Conservation (phyloP, 23 red algal species). For the Agarophyton chilense region DNA sequence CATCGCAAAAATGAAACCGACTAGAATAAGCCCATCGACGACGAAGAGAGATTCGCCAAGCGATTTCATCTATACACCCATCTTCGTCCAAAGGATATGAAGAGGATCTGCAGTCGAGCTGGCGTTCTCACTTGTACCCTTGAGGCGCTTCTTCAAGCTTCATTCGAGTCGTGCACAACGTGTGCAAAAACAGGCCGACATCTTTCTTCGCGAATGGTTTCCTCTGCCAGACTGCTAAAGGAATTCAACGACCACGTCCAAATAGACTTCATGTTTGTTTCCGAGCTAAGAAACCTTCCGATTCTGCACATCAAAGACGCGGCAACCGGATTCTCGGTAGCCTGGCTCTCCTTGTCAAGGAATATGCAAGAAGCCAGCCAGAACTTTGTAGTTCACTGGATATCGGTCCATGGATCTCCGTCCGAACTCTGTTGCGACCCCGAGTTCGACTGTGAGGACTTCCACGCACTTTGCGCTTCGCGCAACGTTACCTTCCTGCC, state of each 20-base stretch:
- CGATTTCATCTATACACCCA: background rate
- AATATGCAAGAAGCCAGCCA: background rate
- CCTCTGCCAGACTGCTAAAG: background rate
- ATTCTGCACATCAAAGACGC: conserved; percentile 18
- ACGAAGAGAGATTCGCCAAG: background rate
- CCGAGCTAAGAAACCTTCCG: conserved; percentile 10
- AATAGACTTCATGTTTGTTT: conserved; percentile 5
- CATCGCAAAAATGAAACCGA: too few relatives aligned
- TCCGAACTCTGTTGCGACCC: background rate
- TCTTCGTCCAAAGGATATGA: background rate
- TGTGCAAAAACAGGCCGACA: background rate
- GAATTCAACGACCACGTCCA: conserved; percentile 1
- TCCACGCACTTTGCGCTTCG: background rate
- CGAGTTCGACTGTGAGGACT: conserved; percentile 14
- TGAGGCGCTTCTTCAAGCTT: background rate
- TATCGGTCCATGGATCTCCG: background rate
- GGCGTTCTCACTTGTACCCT: background rate
- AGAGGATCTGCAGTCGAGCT: background rate
- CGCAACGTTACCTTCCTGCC: background rate
- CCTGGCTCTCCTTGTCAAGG: background rate
- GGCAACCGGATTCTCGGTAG: background rate
- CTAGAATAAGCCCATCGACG: background rate
- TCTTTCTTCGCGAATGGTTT: background rate
- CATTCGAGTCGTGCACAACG: background rate
- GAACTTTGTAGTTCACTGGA: background rate